These are phyloP conservation scores for Poronia punctata DNA, from an alignment of 495 filamentous ascomycete species.

Conservation along the genomic window DNA sequence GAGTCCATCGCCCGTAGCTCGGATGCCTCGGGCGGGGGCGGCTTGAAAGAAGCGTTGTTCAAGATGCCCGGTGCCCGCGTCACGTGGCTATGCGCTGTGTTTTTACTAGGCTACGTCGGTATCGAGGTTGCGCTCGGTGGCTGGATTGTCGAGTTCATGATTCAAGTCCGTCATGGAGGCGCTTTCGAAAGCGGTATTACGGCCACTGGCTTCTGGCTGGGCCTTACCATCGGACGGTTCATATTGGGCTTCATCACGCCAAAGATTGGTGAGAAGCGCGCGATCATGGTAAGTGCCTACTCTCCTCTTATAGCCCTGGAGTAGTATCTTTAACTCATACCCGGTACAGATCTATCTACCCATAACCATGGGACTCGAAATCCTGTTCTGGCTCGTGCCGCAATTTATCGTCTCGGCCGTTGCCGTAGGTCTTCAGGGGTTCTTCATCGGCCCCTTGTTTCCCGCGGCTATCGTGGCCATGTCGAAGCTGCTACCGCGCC, in stretches of 20 bases:
- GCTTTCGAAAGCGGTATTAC: slow-evolving; percentile 69
- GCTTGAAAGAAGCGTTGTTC: slow-evolving; percentile 51
- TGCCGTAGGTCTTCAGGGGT: slow-evolving; percentile 66
- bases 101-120: slow-evolving; percentile 75
- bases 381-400: slow-evolving; percentile 79
- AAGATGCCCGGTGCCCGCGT: slow-evolving; percentile 37
- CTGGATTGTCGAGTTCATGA: slow-evolving; percentile 85
- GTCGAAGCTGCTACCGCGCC: slow-evolving; percentile 72
- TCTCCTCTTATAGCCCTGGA: not conserved
- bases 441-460: slow-evolving; percentile 75
- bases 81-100: slow-evolving; percentile 70
- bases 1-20: slow-evolving; percentile 38
- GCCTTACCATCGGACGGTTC: slow-evolving; percentile 70
- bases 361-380: slow-evolving; percentile 58
- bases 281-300: slow-evolving; percentile 31
- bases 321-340: no score
- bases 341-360: slow-evolving; percentile 51
- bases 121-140: slow-evolving; percentile 80
- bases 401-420: slow-evolving; percentile 67
- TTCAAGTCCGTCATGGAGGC: slow-evolving; percentile 64
- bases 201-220: slow-evolving; percentile 79
- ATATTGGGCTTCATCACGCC: slow-evolving; percentile 62
- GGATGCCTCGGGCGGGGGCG: slow-evolving; percentile 14
- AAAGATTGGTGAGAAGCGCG: slow-evolving; percentile 64
- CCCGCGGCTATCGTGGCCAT: slow-evolving; percentile 71